Evolutionary conservation across 345 rosid species (phyloP), one percentile per base, ranked within the genome.

Genomic region (Brassica nigra): DNA sequence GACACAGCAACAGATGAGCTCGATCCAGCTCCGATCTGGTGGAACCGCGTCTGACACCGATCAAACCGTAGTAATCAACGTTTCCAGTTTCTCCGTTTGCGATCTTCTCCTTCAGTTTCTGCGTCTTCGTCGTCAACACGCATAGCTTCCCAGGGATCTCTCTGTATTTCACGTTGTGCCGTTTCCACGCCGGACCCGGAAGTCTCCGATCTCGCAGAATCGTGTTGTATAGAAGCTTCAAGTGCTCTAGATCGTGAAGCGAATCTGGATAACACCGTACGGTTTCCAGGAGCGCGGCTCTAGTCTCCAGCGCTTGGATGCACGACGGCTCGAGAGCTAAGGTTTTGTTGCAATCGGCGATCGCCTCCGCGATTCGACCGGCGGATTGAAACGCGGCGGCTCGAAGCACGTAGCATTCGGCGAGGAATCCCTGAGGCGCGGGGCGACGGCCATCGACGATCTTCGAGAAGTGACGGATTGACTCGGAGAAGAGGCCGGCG

Each of bases 101-200:
- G 57, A 95, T 92, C 66, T 94, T 84, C 57, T 83, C 84, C 78
- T 95, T 91, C 80, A 95, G 39, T 75, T 70, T 83, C 70, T 92
- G 90, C 44, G 88, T 88, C 78, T 83, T 91, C 5, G 87, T 76
- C 0, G 97, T 84, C 69, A 95, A 86, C 0, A 89, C 88, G 20
- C 95, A 91, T 16, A 95, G 71, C 54, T 81, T 91, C 67, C 93
- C 97, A 0, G 99, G 98, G 61, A 95, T 91, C 34, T 95, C 99
- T 30, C 91, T 80, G 88, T 92, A 95, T 42, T 87, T 83, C 9
- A 92, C 96, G 4, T 89, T 82, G 80, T 92, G 98, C 6, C 90
- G 86, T 84, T 95, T 95, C 99, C 99, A 95, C 10, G 84, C 89
- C 28, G 99, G 99, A 27, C 99, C 99, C 0, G 97, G 99, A 7